Evolutionary conservation across 192 early-diverging fungal genomes (phyloP).

Genomic region (Coemansia sp.): DNA sequence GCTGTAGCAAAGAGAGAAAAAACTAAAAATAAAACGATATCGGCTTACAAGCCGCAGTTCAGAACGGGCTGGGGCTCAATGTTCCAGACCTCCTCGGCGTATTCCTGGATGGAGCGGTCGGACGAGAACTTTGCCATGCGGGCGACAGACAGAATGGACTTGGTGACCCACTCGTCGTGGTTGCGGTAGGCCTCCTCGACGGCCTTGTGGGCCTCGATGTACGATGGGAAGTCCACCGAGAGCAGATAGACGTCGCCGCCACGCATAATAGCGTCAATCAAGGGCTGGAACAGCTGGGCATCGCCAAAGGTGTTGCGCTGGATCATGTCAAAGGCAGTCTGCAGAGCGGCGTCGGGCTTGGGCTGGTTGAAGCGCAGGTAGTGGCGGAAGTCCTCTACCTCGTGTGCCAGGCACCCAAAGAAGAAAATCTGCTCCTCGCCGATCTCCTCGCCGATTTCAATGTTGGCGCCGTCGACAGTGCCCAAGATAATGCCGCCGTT

Average conservation of each 20-base stretch:
- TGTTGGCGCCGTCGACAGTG: slow-evolving; percentile 97
- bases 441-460: slow-evolving; percentile 97
- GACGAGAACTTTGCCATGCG: slow-evolving; percentile 95
- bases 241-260: slow-evolving; percentile 76
- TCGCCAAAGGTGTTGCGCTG: slow-evolving; percentile 81
- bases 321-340: slow-evolving; percentile 78
- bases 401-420: slow-evolving; percentile 88
- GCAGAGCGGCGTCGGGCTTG: slow-evolving; percentile 75
- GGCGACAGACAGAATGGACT: slow-evolving; percentile 85
- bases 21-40: background rate
- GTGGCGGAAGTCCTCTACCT: slow-evolving; percentile 95
- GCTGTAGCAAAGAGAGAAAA: background rate
- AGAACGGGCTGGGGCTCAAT: slow-evolving; percentile 59
- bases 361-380: slow-evolving; percentile 78
- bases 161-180: slow-evolving; percentile 79
- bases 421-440: slow-evolving; percentile 97
- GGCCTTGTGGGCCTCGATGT: slow-evolving; percentile 40
- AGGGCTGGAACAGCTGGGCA: slow-evolving; percentile 68
- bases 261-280: slow-evolving; percentile 76
- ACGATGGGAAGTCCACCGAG: slow-evolving; percentile 80
- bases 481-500: slow-evolving; percentile 98
- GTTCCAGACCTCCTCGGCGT: slow-evolving; percentile 91
- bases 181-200: slow-evolving; percentile 88
- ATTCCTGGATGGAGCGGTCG: slow-evolving; percentile 87
- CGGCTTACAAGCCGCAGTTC: slow-evolving; percentile 17